Base-by-base conservation (phyloP, 2,329 filamentous ascomycete species). In the Metarhizium robertsii region DNA sequence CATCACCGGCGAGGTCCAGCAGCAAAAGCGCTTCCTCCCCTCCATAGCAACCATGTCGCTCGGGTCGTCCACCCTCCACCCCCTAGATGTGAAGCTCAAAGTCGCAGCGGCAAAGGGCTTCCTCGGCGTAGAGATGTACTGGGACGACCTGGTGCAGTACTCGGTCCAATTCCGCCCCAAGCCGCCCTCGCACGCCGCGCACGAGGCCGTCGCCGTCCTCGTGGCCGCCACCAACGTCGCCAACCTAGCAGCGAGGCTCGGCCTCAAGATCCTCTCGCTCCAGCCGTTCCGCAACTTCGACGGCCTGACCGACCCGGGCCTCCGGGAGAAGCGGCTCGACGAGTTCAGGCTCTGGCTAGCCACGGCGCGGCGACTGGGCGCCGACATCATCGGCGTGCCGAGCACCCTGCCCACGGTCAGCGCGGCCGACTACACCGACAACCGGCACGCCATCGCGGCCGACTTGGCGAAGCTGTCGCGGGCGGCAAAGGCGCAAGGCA, bases 31-130 rank as follows among this genome's bases (percentile, higher is more conserved):
- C 34, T 55, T 43, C 45, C 50, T 29, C 7, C 57, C 61, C 6
- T 56, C 59, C 45, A 61, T 63, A 7, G 61, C 59, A 2, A 64
- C 62, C 38, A 63, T 64, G 61, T 60, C 59, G 4, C 59, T 64
- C 5, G 61, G 62, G 13, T 50, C 49, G 4, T 52, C 59, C 3
- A 50, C 49, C 11, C 7, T 54, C 6, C 61, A 59, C 49, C 43
- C 55, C 11, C 55, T 64, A n/a, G 43, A 57, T n/a, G 57, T 38
- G 18, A 64, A 64, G 29, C 48, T 50, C 14, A 18, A 38, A 20
- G 32, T 20, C 16, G 48, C 48, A 18, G 48, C 48, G 1, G 14
- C 48, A 7, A 38, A 36, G n/a, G 58, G 60, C 16, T 62, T 62
- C 54, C 49, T 53, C 34, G 61, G 59, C 36, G 50, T 64, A 29